Percentiles rank a stretch among this genome's conserved stretches.
Conservation (phyloP, 164 flowering plant species). For the Brasenia schreberi region DNA sequence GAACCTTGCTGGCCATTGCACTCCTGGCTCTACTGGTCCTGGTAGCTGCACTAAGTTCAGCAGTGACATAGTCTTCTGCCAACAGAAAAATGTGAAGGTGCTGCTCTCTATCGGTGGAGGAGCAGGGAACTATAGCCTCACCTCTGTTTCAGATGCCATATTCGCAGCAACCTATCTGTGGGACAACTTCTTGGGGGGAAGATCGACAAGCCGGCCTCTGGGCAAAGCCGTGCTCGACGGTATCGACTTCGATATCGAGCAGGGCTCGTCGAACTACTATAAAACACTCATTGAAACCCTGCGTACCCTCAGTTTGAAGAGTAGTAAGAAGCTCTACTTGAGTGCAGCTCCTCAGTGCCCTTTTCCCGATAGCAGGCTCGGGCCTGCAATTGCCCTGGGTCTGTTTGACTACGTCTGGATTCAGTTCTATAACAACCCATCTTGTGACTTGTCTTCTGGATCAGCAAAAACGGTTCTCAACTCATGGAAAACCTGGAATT, state of each 20-base stretch:
- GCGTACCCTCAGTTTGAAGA: background rate
- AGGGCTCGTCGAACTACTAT: constrained; percentile 2
- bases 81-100: constrained; percentile 3
- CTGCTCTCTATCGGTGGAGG: constrained; percentile 5
- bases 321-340: background rate
- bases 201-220: constrained; percentile 3
- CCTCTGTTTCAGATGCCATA: constrained; percentile 4
- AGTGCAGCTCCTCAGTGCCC: constrained; percentile 22
- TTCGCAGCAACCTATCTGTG: constrained; percentile 6
- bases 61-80: constrained; percentile 4
- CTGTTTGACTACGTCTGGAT: constrained; percentile 12
- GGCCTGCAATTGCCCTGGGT: constrained; percentile 11
- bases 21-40: background rate
- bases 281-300: too few relatives aligned
- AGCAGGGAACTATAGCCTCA: constrained; percentile 1
- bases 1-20: constrained; percentile 8
- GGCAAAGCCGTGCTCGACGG: constrained; percentile 7
- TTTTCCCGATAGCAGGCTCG: constrained; percentile 13
- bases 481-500: constrained; percentile 15
- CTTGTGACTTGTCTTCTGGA: background rate
- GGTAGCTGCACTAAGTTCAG: constrained; percentile 3
- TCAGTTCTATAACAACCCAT: constrained; percentile 4
- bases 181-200: constrained; percentile 5
- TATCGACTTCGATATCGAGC: constrained; percentile 9
- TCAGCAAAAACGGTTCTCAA: background rate